Percentiles rank a stretch among this genome's conserved stretches.
Evolutionary conservation across 2,329 filamentous ascomycete genomes (phyloP).

Genomic region (Verticillium nonalfalfae): DNA sequence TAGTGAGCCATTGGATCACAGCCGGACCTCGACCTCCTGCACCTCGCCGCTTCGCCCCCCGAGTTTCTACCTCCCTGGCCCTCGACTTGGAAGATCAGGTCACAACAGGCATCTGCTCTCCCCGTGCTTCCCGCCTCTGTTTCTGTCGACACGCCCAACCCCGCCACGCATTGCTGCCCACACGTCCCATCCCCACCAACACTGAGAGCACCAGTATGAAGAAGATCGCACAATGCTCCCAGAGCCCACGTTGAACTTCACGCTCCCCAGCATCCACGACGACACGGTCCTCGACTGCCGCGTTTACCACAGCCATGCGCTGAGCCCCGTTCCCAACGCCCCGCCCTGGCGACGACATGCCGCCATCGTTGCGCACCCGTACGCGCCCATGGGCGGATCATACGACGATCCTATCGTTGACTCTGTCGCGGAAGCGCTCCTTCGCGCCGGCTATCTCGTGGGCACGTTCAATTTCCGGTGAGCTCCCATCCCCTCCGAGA

Average conservation of each 20-base stretch:
- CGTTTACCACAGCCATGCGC: slow-evolving; percentile 63
- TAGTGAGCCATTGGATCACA: too few species aligned
- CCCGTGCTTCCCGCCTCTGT: background rate
- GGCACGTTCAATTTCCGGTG: slow-evolving; percentile 91
- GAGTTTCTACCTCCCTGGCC: background rate
- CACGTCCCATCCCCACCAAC: background rate
- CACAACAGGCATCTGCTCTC: background rate
- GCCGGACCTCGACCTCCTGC: background rate
- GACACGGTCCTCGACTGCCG: slow-evolving; percentile 71
- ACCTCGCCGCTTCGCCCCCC: background rate
- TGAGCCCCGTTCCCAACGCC: slow-evolving; percentile 24
- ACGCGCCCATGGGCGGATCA: slow-evolving; percentile 78
- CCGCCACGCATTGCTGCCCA: background rate
- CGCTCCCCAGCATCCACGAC: slow-evolving; percentile 80
- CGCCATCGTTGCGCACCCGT: slow-evolving; percentile 79
- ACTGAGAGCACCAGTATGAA: slow-evolving; percentile 10
- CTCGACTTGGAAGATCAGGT: background rate
- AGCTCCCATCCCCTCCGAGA: background rate
- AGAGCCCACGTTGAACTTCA: slow-evolving; percentile 58
- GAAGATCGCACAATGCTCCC: slow-evolving; percentile 38
- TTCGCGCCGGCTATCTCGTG: slow-evolving; percentile 68
- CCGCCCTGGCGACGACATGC: slow-evolving; percentile 41
- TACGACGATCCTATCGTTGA: slow-evolving; percentile 78
- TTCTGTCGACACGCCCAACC: background rate
- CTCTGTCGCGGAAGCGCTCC: slow-evolving; percentile 55